Conservation (phyloP, 2,329 filamentous ascomycete genomes). For the Aspergillus spinulosporus region DNA sequence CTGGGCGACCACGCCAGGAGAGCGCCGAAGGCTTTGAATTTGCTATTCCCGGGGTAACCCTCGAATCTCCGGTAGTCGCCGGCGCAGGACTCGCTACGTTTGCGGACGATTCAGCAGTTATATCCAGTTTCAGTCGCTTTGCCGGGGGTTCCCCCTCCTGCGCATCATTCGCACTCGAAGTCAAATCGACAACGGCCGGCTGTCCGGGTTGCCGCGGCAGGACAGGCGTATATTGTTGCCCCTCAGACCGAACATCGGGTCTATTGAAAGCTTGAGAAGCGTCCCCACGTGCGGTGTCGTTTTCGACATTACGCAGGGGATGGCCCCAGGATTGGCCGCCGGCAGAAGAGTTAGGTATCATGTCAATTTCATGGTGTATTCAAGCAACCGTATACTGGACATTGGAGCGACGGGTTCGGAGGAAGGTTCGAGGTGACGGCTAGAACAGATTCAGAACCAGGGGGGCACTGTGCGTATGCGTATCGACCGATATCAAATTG, state of each 20-base stretch:
- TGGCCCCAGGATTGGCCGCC: slow-evolving; percentile 42
- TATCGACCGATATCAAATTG: not conserved
- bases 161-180: slow-evolving; percentile 30
- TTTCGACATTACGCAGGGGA: slow-evolving; percentile 35
- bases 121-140: slow-evolving; percentile 40
- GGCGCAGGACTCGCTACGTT: slow-evolving; percentile 25
- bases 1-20: slow-evolving; percentile 39
- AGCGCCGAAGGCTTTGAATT: slow-evolving; percentile 30
- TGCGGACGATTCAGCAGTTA: slow-evolving; percentile 24
- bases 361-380: slow-evolving; percentile 42
- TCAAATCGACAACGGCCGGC: slow-evolving; percentile 40
- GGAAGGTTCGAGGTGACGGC: not conserved
- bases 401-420: slow-evolving; percentile 18
- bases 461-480: not conserved
- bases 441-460: not conserved
- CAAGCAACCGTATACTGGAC: slow-evolving; percentile 26
- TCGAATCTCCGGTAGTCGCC: slow-evolving; percentile 30
- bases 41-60: slow-evolving; percentile 28
- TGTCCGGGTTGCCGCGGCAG: slow-evolving; percentile 29
- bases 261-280: slow-evolving; percentile 26
- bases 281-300: slow-evolving; percentile 30
- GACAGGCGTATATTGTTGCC: slow-evolving; percentile 27
- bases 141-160: slow-evolving; percentile 38
- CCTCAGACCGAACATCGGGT: slow-evolving; percentile 28
- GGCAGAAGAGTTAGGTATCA: slow-evolving; percentile 45